Percentiles rank a stretch among this genome's conserved stretches.
Evolutionary conservation across 768 basidiomycete genomes (phyloP).

Genomic region (Nidula microcarpa): DNA sequence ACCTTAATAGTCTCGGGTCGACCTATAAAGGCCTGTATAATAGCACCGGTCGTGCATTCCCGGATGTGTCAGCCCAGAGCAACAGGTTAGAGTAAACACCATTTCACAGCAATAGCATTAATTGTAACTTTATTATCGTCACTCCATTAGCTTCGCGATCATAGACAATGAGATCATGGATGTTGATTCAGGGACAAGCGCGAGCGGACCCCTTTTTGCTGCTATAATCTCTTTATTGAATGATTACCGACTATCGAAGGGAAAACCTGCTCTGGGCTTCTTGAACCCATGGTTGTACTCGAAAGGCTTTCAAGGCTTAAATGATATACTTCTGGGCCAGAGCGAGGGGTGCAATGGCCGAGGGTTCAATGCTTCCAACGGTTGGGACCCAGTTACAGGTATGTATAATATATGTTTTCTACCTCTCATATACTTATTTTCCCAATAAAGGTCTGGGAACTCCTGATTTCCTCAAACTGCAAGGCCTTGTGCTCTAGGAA

Average conservation of each 20-base stretch:
- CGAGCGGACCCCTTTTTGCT: constrained; percentile 39
- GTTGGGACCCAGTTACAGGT: constrained; percentile 24
- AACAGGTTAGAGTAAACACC: background rate
- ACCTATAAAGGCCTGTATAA: background rate
- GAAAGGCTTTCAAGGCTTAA: constrained; percentile 14
- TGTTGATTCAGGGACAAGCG: constrained; percentile 38
- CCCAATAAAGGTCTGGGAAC: constrained; percentile 1
- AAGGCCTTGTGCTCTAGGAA: background rate
- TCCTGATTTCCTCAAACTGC: constrained; percentile 2
- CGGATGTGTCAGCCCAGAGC: constrained; percentile 14
- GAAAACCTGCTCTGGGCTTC: constrained; percentile 32
- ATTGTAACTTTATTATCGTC: no score
- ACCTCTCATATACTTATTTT: background rate
- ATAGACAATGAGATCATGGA: constrained; percentile 18
- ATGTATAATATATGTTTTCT: background rate
- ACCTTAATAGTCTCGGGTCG: background rate
- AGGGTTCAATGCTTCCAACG: constrained; percentile 33
- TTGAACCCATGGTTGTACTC: constrained; percentile 39
- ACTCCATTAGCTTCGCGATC: constrained; percentile 12
- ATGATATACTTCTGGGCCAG: constrained; percentile 34
- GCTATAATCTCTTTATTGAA: constrained; percentile 42
- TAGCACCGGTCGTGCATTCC: constrained; percentile 13
- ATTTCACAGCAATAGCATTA: no score
- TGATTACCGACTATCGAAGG: constrained; percentile 29
- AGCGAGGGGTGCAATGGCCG: constrained; percentile 37